Conservation (phyloP, 768 basidiomycete species). For the Peribolospora baueri region DNA sequence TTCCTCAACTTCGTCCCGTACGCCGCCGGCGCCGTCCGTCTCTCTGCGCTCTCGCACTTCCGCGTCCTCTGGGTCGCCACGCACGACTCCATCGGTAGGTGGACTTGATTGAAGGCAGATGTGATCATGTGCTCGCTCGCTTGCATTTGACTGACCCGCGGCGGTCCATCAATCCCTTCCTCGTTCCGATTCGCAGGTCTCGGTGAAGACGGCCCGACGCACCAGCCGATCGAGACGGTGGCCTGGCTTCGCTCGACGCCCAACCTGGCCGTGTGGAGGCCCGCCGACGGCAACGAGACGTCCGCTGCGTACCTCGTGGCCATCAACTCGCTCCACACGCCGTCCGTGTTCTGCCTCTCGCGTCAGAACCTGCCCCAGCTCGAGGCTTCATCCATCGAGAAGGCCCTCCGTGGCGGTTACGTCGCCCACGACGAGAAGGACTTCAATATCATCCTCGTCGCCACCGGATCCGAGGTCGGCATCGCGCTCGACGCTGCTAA, state of each 20-base stretch:
- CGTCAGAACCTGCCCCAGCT: slow-evolving; percentile 85
- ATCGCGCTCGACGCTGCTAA: slow-evolving; percentile 70
- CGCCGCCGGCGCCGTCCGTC: slow-evolving; percentile 57
- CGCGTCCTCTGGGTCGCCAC: slow-evolving; percentile 91
- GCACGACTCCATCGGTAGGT: slow-evolving; percentile 64
- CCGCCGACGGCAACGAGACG: slow-evolving; percentile 81
- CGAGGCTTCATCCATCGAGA: slow-evolving; percentile 62
- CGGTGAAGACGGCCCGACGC: slow-evolving; percentile 85
- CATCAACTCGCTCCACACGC: slow-evolving; percentile 45
- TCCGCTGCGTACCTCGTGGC: slow-evolving; percentile 70
- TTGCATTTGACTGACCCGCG: background rate
- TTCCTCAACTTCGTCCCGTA: slow-evolving; percentile 32
- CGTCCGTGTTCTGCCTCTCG: slow-evolving; percentile 44
- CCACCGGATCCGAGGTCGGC: slow-evolving; percentile 65
- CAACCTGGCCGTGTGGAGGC: slow-evolving; percentile 50
- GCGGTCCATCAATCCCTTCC: background rate
- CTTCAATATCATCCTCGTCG: slow-evolving; percentile 73
- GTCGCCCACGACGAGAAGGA: slow-evolving; percentile 44
- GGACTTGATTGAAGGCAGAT: background rate
- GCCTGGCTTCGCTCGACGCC: slow-evolving; percentile 68
- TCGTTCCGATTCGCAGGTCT: slow-evolving; percentile 17
- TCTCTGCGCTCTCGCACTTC: slow-evolving; percentile 68
- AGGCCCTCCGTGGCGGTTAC: slow-evolving; percentile 63
- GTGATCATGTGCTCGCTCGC: background rate
- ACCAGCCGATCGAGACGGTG: slow-evolving; percentile 79